Base-by-base conservation (phyloP, 345 rosid genomes). In the Syzygium grande region DNA sequence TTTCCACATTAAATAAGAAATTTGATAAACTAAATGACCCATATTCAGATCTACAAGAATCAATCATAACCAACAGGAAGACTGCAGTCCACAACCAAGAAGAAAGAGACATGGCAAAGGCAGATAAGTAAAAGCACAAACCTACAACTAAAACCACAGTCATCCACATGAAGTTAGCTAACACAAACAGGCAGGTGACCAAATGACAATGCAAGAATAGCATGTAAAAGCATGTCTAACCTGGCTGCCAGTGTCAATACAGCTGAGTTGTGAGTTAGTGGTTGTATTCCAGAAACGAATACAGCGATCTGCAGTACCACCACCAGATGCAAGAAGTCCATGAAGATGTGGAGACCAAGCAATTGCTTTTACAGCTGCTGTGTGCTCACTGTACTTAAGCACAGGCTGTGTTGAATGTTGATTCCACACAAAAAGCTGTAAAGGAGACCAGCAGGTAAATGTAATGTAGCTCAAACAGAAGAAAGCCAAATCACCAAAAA, bases 311-410 rank as follows among this genome's bases (percentile, higher is more conserved):
- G 98, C 98, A 56, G 99, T 97, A 85, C 99, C 99, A 46, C 99
- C 99, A 43, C 99, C 99, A 10, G 99, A 98, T 78, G 99, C 99
- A 89, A 98, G 98, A 89, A 98, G 96, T 85, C 99, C 99, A 59
- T 96, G 94, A 85, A 97, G 95, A 94, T 97, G 99, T 2, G 99
- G 99, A 19, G 99, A 98, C 99, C 99, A 98, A 3, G 99, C 98
- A 91, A 98, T 98, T 87, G 99, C 99, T 93, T 98, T 98, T 49
- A 98, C 99, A 53, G 99, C 99, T 49, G 99, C 99, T 59, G 98
- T 93, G 91, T 98, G 99, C 87, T 95, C 99, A 88, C 97, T 92
- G 92, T 93, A 98, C 92, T 93, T 98, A 87, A 97, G 89, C 55
- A 97, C 93, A 52, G 99, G 99, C 65, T 98, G 98, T 86, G 94